phyloP scores from a whole-genome alignment of 129 eudicot species.

The Helichrysum umbraculigerum region DNA sequence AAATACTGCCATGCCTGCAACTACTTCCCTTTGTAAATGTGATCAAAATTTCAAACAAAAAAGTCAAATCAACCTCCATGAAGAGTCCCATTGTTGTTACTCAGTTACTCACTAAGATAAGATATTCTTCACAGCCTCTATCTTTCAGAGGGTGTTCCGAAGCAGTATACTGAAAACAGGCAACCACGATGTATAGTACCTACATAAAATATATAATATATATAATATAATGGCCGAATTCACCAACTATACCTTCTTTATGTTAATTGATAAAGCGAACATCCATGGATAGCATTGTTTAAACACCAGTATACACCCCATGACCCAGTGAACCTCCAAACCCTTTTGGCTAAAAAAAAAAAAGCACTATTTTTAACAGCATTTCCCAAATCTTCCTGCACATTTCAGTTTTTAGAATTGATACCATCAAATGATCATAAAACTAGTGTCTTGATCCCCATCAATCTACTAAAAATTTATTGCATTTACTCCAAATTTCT shows the following conservation, averaged over 20 bases:
- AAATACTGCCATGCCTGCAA: constrained; percentile 41
- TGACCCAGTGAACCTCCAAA: not conserved
- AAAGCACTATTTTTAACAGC: too few species aligned
- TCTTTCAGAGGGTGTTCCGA: not conserved
- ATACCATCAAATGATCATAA: not conserved
- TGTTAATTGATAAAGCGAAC: not conserved
- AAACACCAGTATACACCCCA: not conserved
- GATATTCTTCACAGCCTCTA: not conserved
- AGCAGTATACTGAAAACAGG: not conserved
- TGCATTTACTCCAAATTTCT: too few species aligned
- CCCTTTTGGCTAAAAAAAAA: not conserved
- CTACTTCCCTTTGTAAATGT: constrained; percentile 20
- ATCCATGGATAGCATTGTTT: not conserved
- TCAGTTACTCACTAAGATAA: constrained; percentile 3
- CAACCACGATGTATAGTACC: too few species aligned
- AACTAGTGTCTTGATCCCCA: not conserved
- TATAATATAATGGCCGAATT: too few species aligned
- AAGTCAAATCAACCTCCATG: not conserved
- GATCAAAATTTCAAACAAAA: not conserved
- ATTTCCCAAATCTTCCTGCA: not conserved
- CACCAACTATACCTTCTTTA: not conserved
- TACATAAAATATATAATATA: too few species aligned
- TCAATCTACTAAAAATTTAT: too few species aligned
- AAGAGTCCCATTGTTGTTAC: constrained; percentile 2
- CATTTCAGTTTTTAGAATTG: not conserved